Conservation (phyloP, 305 asterid species). For the Fraxinus paxiana region DNA sequence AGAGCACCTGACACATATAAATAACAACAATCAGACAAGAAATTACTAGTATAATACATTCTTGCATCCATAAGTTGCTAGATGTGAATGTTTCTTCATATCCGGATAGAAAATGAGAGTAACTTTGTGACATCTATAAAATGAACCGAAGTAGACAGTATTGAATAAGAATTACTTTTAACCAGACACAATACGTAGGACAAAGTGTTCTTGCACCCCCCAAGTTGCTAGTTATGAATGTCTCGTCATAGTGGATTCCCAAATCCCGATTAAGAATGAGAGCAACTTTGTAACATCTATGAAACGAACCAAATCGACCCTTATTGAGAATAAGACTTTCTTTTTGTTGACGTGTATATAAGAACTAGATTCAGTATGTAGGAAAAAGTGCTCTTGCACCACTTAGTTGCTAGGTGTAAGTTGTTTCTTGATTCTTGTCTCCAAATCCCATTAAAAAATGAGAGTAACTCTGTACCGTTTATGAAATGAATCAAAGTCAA, state of each 20-base stretch:
- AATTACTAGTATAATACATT: neutral
- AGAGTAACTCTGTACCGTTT: neutral
- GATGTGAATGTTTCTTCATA: neutral
- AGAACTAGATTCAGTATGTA: neutral
- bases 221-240: neutral
- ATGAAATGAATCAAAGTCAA: neutral
- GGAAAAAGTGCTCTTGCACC: neutral
- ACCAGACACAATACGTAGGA: neutral
- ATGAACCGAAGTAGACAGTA: neutral
- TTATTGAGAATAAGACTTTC: neutral
- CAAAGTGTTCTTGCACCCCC: neutral
- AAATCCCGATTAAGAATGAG: neutral
- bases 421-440: neutral
- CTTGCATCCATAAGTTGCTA: neutral
- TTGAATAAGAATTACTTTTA: neutral
- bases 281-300: neutral
- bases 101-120: neutral
- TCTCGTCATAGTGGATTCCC: neutral
- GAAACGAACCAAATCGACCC: neutral
- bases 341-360: neutral
- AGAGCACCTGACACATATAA: slow-evolving; percentile 26
- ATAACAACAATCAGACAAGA: neutral
- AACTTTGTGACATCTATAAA: neutral
- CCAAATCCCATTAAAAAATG: neutral
- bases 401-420: neutral